These are phyloP conservation scores for Speleostelium caveatum DNA, from an alignment of 78 protist species.

Conservation along the genomic window DNA sequence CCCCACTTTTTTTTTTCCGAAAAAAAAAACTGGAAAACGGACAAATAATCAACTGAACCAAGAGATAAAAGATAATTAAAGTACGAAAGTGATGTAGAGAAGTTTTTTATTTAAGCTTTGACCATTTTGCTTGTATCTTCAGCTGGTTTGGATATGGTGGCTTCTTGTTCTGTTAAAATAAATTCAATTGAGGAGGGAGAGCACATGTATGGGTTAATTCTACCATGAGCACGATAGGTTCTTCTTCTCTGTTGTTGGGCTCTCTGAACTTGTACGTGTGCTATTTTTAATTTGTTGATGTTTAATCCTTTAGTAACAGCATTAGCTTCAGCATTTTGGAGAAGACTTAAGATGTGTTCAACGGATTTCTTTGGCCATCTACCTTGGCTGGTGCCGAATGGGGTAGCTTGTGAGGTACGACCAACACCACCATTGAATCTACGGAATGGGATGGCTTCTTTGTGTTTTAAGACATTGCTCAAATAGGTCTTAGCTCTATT, in stretches of 20 bases:
- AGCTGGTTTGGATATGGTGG: conserved; percentile 77
- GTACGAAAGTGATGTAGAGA: too few species aligned
- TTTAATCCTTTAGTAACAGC: conserved; percentile 91
- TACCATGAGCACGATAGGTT: conserved; percentile 99
- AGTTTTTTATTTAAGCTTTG: too few species aligned
- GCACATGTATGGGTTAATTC: conserved; percentile 96
- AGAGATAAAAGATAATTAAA: too few species aligned
- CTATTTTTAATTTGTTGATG: conserved; percentile 74
- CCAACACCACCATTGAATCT: conserved; percentile 94
- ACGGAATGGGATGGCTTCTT: conserved; percentile 94
- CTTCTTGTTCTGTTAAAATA: conserved; percentile 74
- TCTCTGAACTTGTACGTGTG: conserved; percentile 92
- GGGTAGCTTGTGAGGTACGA: conserved; percentile 94
- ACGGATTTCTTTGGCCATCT: conserved; percentile 97
- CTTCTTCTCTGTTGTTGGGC: conserved; percentile 95
- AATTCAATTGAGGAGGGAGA: conserved; percentile 96
- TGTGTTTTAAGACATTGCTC: conserved; percentile 89
- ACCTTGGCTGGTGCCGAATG: conserved; percentile 82
- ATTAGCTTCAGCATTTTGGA: conserved; percentile 95
- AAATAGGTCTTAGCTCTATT: conserved; percentile 90
- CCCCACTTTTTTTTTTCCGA: too few species aligned
- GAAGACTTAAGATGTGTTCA: conserved; percentile 85
- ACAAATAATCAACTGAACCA: too few species aligned
- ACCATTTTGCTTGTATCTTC: conserved; percentile 29
- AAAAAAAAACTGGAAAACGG: too few species aligned